Conservation (phyloP, 305 asterid species). For the Galium porrigens region DNA sequence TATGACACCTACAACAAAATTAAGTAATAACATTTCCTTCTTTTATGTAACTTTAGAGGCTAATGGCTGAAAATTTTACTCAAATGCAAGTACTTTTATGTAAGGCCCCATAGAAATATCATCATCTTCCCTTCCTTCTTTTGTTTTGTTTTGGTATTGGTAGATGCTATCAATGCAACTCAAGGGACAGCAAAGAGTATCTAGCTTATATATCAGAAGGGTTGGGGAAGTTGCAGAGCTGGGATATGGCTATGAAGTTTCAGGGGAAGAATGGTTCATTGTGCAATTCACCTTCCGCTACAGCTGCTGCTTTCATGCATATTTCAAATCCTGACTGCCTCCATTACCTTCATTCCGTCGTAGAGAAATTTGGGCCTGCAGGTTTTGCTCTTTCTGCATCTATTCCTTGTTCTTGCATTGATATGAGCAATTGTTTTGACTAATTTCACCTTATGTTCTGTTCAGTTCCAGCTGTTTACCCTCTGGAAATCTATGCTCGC, state of each 20-base stretch:
- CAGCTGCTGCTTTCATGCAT: conserved; percentile 62
- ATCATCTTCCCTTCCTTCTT: too few species aligned
- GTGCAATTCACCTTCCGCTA: conserved; percentile 78
- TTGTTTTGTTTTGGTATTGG: conserved; percentile 1
- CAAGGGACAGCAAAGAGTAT: conserved; percentile 35
- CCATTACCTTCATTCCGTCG: conserved; percentile 39
- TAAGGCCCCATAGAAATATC: background rate
- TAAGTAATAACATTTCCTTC: background rate
- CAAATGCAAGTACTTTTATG: background rate
- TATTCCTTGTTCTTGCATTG: background rate
- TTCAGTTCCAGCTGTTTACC: conserved; percentile 63
- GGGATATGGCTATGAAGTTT: conserved; percentile 49
- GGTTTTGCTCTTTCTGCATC: conserved; percentile 25
- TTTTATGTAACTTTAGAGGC: background rate
- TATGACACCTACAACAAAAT: background rate
- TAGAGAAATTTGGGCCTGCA: conserved; percentile 48
- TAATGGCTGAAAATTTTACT: background rate
- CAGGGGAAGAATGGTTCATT: conserved; percentile 72
- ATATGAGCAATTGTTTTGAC: background rate
- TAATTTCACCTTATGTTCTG: conserved; percentile 6
- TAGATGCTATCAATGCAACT: conserved; percentile 32
- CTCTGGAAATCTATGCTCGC: conserved; percentile 39
- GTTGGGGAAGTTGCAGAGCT: conserved; percentile 34
- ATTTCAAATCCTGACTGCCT: conserved; percentile 42
- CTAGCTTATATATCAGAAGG: conserved; percentile 69